A percentile compares a stretch with the other conserved stretches of the same genome.
These are phyloP conservation scores for Tuber brumale DNA, from an alignment of 495 filamentous ascomycete genomes.

Conservation along the genomic window DNA sequence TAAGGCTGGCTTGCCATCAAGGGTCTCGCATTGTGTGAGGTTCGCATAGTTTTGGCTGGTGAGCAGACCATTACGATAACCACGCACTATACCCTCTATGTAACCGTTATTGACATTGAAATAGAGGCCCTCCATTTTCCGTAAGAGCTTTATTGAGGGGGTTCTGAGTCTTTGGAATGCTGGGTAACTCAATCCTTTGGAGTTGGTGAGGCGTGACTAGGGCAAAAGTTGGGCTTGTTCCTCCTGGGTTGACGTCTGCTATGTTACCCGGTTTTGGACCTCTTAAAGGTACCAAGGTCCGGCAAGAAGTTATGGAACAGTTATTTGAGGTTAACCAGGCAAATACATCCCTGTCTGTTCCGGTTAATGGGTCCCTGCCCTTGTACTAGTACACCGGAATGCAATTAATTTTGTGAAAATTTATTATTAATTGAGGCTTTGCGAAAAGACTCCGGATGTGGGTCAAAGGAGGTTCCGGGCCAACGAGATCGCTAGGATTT, in stretches of 20 bases:
- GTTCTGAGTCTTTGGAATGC: conserved; percentile 14
- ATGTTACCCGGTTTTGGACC: neutral
- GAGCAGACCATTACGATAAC: conserved; percentile 90
- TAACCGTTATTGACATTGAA: conserved; percentile 98
- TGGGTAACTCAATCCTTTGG: neutral
- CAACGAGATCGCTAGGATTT: too few relatives aligned
- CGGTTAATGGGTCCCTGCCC: too few relatives aligned
- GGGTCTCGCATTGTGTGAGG: conserved; percentile 95
- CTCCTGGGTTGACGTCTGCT: neutral
- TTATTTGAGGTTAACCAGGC: too few relatives aligned
- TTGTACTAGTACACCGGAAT: too few relatives aligned
- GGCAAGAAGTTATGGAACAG: too few relatives aligned
- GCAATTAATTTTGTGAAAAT: too few relatives aligned
- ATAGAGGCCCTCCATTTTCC: conserved; percentile 81
- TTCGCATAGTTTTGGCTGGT: conserved; percentile 89
- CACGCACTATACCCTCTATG: conserved; percentile 92
- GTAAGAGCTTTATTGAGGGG: neutral
- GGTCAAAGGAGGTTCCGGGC: too few relatives aligned
- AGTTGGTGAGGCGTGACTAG: neutral
- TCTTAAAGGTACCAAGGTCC: neutral
- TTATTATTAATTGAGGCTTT: too few relatives aligned
- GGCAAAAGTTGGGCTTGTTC: neutral
- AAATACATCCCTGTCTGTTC: too few relatives aligned
- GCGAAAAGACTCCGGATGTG: too few relatives aligned
- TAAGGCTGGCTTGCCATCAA: conserved; percentile 64